These are phyloP conservation scores for Paracorniculantispora psalliotae DNA, from an alignment of 2,329 filamentous ascomycete genomes.

Conservation along the genomic window DNA sequence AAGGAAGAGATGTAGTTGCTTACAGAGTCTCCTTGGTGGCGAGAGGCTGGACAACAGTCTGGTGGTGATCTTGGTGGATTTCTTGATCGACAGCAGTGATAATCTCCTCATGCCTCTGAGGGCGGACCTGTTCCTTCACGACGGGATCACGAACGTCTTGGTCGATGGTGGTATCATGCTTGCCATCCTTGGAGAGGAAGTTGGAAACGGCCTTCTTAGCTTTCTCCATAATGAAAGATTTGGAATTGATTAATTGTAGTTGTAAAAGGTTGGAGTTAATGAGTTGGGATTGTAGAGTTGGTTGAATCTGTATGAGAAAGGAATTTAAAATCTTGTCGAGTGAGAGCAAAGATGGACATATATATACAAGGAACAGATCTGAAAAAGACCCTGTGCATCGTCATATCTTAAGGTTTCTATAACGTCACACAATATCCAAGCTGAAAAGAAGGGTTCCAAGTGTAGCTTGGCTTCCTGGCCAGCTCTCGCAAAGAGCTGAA, in stretches of 20 bases:
- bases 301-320: too few species aligned
- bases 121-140: constrained; percentile 54
- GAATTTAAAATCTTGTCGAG: too few species aligned
- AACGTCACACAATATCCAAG: constrained; percentile 1
- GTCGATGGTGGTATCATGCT: constrained; percentile 67
- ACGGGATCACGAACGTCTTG: constrained; percentile 58
- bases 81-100: constrained; percentile 62
- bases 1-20: constrained; percentile 29
- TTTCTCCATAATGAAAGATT: constrained; percentile 50
- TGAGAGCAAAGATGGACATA: background rate
- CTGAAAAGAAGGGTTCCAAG: background rate
- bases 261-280: background rate
- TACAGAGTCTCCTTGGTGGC: constrained; percentile 35
- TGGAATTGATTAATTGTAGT: background rate
- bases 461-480: background rate
- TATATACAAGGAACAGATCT: background rate
- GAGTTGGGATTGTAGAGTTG: background rate
- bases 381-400: background rate
- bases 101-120: constrained; percentile 57
- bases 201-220: constrained; percentile 57
- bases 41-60: constrained; percentile 64
- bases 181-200: constrained; percentile 57
- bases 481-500: background rate
- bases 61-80: constrained; percentile 67
- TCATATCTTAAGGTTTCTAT: background rate